These are phyloP conservation scores for Didymella pomorum DNA, from an alignment of 2,329 filamentous ascomycete genomes.

Conservation along the genomic window DNA sequence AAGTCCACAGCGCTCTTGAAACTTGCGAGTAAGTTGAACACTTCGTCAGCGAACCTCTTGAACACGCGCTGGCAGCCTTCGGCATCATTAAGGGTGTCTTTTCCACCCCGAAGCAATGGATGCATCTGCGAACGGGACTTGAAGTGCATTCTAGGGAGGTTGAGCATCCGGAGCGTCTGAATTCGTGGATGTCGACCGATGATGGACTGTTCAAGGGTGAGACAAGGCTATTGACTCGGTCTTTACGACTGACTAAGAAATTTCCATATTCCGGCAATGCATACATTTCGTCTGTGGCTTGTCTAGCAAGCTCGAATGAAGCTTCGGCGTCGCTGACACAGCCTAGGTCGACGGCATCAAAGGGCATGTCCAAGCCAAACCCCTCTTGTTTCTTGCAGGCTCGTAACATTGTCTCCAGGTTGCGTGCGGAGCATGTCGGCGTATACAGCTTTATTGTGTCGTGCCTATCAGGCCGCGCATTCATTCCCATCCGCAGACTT, in stretches of 20 bases:
- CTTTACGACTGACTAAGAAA: not conserved
- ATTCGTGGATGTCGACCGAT: not conserved
- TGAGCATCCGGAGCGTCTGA: not conserved
- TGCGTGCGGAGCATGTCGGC: not conserved
- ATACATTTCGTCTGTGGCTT: not conserved
- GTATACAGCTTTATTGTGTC: not conserved
- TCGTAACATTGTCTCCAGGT: not conserved
- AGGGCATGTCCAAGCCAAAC: conserved; percentile 1
- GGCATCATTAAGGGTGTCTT: not conserved
- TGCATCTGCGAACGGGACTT: not conserved
- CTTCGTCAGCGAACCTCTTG: not conserved
- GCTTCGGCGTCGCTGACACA: not conserved
- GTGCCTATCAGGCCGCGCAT: not conserved
- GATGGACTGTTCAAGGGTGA: not conserved
- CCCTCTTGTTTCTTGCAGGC: not conserved
- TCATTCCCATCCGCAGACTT: not conserved
- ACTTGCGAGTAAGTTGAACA: not conserved
- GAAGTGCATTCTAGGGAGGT: not conserved
- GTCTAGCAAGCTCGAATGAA: not conserved
- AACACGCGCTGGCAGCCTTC: not conserved
- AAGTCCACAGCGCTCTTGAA: not conserved
- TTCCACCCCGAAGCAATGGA: too few species aligned
- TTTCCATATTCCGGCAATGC: not conserved
- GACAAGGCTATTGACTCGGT: not conserved
- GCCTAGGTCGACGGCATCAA: not conserved